Evolutionary conservation across 345 rosid species (phyloP), one percentile per base, ranked within the genome.

Genomic region (Orychophragmus violaceus): DNA sequence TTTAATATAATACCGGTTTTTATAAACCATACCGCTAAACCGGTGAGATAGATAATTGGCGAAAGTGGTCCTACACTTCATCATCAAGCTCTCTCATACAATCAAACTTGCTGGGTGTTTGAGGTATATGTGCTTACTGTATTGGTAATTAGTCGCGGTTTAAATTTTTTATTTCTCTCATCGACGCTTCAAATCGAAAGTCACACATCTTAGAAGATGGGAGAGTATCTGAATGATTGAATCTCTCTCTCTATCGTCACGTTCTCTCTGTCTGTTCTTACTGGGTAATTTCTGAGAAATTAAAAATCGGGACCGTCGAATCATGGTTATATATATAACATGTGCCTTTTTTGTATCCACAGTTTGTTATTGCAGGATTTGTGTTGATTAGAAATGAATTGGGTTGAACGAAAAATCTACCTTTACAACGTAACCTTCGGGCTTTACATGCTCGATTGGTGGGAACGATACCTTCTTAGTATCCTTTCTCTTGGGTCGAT

Each of bases 381-480:
- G 60, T 60, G 45, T 29, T 23, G 41, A 36, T n/a, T 13, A 83
- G 80, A 75, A 59, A 92, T 93, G 97, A 92, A 92, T 66, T 92
- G 94, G 96, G 71, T 90, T 79, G 97, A 85, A 70, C 89, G 97
- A 17, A 90, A 93, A 85, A 90, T 93, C 83, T 83, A 84, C 76
- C 96, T 85, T 72, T 93, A 93, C 78, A 90, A 90, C 80, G 98
- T 90, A 67, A 90, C 97, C 8, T 90, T 93, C 23, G 98, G 98
- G 60, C 96, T 93, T 53, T 90, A 69, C 82, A 93, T 90, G 98
- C 78, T 93, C 84, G 98, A 90, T 75, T 93, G 96, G 98, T 93
- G 96, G 98, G 97, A 93, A 79, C 94, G 98, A 39, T 90, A 69
- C 66, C 90, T 93, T 58, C 86, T 93, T 88, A 90, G 97, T 90